Evolutionary conservation across 768 basidiomycete genomes (phyloP).

Genomic region (Collybia sp.): DNA sequence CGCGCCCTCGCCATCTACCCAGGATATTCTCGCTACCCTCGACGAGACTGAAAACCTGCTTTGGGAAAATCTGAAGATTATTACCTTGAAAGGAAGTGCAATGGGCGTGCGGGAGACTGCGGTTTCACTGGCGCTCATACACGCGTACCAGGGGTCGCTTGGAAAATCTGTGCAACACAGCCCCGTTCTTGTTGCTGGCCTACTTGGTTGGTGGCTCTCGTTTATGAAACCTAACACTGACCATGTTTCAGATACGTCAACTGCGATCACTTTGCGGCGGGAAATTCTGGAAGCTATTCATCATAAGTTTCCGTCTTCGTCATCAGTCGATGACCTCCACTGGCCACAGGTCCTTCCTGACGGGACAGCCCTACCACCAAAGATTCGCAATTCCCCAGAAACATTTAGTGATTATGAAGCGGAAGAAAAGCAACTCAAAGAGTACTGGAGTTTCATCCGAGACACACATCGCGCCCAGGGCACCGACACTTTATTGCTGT

Average conservation of each 20-base stretch:
- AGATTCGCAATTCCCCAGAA: slow-evolving; percentile 25
- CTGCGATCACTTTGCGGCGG: slow-evolving; percentile 74
- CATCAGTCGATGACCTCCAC: slow-evolving; percentile 54
- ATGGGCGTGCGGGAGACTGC: slow-evolving; percentile 71
- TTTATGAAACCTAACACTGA: not conserved
- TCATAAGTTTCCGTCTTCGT: slow-evolving; percentile 52
- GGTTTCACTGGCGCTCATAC: slow-evolving; percentile 64
- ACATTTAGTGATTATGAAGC: slow-evolving; percentile 27
- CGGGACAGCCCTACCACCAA: slow-evolving; percentile 32
- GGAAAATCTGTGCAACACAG: slow-evolving; percentile 50
- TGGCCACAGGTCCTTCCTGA: slow-evolving; percentile 62
- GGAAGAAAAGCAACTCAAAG: slow-evolving; percentile 27
- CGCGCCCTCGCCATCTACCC: slow-evolving; percentile 37
- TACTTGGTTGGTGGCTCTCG: slow-evolving; percentile 48
- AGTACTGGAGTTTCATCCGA: slow-evolving; percentile 62
- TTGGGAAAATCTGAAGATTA: slow-evolving; percentile 56
- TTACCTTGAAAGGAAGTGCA: slow-evolving; percentile 56
- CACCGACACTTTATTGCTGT: slow-evolving; percentile 35
- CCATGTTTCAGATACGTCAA: slow-evolving; percentile 53
- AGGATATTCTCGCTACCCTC: slow-evolving; percentile 58
- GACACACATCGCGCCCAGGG: slow-evolving; percentile 46
- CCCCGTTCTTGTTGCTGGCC: slow-evolving; percentile 51
- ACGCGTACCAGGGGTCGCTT: slow-evolving; percentile 76
- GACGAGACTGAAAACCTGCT: slow-evolving; percentile 67
- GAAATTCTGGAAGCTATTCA: slow-evolving; percentile 84